These are phyloP conservation scores for Pyrenula aspistea DNA, from an alignment of 495 filamentous ascomycete species.

Conservation along the genomic window DNA sequence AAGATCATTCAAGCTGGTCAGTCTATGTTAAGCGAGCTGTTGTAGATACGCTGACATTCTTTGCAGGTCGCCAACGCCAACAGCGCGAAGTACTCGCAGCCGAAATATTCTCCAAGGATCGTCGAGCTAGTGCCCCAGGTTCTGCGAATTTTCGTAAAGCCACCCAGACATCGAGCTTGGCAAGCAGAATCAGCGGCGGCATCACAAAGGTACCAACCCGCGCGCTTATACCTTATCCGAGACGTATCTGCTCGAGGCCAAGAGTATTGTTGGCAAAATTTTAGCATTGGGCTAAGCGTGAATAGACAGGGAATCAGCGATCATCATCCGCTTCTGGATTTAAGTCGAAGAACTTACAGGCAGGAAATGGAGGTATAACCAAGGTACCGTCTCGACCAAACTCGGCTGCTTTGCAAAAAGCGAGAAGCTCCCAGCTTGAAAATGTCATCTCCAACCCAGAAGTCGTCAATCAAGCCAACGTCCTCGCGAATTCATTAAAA, in stretches of 20 bases:
- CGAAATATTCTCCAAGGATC: neutral
- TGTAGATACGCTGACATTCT: neutral
- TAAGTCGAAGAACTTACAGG: neutral
- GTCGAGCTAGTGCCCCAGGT: neutral
- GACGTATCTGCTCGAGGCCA: no score
- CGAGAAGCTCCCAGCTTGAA: neutral
- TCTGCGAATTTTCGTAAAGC: neutral
- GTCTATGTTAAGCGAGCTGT: neutral
- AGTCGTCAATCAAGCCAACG: neutral
- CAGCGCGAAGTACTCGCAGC: neutral
- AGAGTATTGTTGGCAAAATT: no score
- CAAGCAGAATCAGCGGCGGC: neutral
- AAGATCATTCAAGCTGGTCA: slow-evolving; percentile 1
- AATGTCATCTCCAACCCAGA: neutral
- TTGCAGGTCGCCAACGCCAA: neutral
- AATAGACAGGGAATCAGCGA: no score
- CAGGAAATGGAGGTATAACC: neutral
- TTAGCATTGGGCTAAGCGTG: neutral
- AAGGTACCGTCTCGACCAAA: neutral
- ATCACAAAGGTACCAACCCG: neutral
- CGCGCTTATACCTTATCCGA: no score
- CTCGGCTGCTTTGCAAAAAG: neutral
- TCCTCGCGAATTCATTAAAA: neutral
- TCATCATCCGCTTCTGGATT: neutral
- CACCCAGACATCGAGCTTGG: neutral